Conservation (phyloP, 73 alveolate species). For the Paramecium pentaurelia region DNA sequence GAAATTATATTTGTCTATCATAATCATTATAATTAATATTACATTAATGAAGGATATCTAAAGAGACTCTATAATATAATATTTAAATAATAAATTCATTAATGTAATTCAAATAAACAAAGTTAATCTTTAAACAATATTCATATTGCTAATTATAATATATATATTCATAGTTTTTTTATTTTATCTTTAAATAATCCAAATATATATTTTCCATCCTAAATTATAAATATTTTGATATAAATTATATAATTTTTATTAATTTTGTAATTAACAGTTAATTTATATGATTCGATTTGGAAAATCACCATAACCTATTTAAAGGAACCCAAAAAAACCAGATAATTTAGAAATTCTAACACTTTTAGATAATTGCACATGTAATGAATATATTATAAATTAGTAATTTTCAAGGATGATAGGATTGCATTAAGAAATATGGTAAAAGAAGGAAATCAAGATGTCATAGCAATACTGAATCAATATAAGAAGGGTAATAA, state of each 20-base stretch:
- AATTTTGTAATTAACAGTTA: not conserved
- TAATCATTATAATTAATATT: not conserved
- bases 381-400: not conserved
- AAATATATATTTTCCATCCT: not conserved
- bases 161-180: too few species aligned
- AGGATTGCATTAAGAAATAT: not conserved
- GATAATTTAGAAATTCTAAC: slow-evolving; percentile 45
- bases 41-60: too few species aligned
- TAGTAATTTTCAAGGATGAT: slow-evolving; percentile 42
- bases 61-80: too few species aligned
- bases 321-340: slow-evolving; percentile 9
- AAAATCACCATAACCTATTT: not conserved
- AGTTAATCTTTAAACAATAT: too few species aligned
- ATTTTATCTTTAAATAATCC: too few species aligned
- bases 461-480: not conserved
- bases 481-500: not conserved
- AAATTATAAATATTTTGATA: not conserved
- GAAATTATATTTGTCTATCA: not conserved
- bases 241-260: not conserved
- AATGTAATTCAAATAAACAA: too few species aligned
- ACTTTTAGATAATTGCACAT: slow-evolving; percentile 32
- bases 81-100: too few species aligned
- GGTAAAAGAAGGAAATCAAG: slow-evolving; percentile 8
- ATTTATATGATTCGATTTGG: slow-evolving; percentile 44
- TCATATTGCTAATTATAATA: too few species aligned